Evolutionary conservation across 129 eudicot species (phyloP).

Genomic region (carrot (Daucus carota)): DH1_v3.0 NC_030383.2:10586001-10586500

Average conservation of each 20-base stretch:
- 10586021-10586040: neutral
- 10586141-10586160: neutral
- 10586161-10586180: neutral
- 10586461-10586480: slow-evolving; percentile 47
- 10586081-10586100: neutral
- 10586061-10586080: neutral
- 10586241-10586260: neutral
- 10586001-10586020: neutral
- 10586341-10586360: neutral
- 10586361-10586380: neutral
- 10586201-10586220: neutral
- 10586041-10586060: neutral
- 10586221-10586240: neutral
- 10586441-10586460: slow-evolving; percentile 34
- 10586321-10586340: neutral
- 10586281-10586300: neutral
- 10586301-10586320: neutral
- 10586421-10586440: neutral
- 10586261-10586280: neutral
- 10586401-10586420: neutral
- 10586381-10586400: neutral
- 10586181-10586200: neutral
- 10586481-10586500: slow-evolving; percentile 22
- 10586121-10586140: neutral
- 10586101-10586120: neutral